Conservation (phyloP, 2,329 filamentous ascomycete genomes). For the Scytalidium lignicola region DNA sequence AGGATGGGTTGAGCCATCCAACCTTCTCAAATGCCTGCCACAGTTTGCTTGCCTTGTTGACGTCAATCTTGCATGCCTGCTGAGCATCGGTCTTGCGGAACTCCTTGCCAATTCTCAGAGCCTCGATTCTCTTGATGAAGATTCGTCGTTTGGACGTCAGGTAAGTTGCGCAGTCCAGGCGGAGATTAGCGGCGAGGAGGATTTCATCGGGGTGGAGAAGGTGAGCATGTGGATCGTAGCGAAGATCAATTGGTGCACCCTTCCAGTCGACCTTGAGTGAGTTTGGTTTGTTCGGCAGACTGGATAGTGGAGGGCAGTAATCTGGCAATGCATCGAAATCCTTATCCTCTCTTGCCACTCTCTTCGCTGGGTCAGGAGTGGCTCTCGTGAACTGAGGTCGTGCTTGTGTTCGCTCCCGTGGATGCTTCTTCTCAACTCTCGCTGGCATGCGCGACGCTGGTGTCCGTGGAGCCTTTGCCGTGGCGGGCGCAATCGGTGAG, state of each 20-base stretch:
- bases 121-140: constrained; percentile 70
- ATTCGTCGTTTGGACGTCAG: constrained; percentile 90
- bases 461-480: constrained; percentile 6
- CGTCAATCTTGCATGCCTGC: constrained; percentile 95
- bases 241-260: constrained; percentile 71
- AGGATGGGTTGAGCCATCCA: constrained; percentile 60
- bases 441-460: background rate
- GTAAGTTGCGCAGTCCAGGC: constrained; percentile 83
- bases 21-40: constrained; percentile 87
- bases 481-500: constrained; percentile 18
- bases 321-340: constrained; percentile 70
- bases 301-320: constrained; percentile 63
- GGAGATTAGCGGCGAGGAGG: constrained; percentile 68
- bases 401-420: constrained; percentile 5
- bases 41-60: constrained; percentile 93
- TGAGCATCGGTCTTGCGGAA: constrained; percentile 95
- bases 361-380: constrained; percentile 31
- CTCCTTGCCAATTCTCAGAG: constrained; percentile 64
- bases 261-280: constrained; percentile 85
- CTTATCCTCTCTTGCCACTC: constrained; percentile 73
- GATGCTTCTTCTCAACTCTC: constrained; percentile 6
- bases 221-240: constrained; percentile 61
- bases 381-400: background rate
- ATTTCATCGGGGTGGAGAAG: constrained; percentile 77
- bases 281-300: constrained; percentile 62